These are phyloP conservation scores for Pythium dissotocum DNA, from an alignment of 352 stramenopile species.

Conservation along the genomic window DNA sequence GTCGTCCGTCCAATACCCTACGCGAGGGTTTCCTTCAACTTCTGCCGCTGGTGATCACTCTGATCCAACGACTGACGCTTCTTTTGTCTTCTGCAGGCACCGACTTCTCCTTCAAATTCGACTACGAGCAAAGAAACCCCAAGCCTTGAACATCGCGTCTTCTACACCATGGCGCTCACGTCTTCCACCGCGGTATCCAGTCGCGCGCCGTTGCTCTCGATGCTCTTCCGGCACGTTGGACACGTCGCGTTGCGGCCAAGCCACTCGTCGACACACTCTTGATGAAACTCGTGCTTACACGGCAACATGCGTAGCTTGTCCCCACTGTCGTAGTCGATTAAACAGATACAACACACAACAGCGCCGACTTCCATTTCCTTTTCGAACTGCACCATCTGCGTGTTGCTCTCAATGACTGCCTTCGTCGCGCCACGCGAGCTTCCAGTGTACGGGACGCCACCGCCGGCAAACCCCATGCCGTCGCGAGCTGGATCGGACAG, in stretches of 20 bases:
- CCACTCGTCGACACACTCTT: constrained; percentile 29
- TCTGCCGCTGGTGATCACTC: not conserved
- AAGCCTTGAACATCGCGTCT: not conserved
- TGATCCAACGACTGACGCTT: not conserved
- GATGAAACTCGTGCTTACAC: constrained; percentile 28
- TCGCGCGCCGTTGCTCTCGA: not conserved
- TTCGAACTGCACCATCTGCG: constrained; percentile 12
- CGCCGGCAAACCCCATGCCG: constrained; percentile 4
- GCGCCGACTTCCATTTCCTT: constrained; percentile 14
- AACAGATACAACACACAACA: constrained; percentile 25
- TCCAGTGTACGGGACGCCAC: constrained; percentile 11
- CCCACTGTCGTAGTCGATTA: constrained; percentile 27
- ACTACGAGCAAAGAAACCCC: not conserved
- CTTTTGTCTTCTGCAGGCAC: not conserved
- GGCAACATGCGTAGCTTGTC: constrained; percentile 23
- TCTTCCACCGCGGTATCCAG: constrained; percentile 10
- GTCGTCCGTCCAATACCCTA: too few species aligned
- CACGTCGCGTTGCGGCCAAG: constrained; percentile 27
- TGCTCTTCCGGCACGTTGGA: constrained; percentile 25
- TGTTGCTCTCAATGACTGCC: constrained; percentile 20
- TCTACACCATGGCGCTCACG: constrained; percentile 20
- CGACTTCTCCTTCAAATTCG: constrained; percentile 3
- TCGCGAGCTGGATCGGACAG: constrained; percentile 19
- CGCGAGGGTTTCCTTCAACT: too few species aligned
- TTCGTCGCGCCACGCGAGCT: constrained; percentile 16